Percentiles rank a stretch among this genome's conserved stretches.
phyloP scores from a whole-genome alignment of 208 protist genomes.

The Leishmania turanica region DNA sequence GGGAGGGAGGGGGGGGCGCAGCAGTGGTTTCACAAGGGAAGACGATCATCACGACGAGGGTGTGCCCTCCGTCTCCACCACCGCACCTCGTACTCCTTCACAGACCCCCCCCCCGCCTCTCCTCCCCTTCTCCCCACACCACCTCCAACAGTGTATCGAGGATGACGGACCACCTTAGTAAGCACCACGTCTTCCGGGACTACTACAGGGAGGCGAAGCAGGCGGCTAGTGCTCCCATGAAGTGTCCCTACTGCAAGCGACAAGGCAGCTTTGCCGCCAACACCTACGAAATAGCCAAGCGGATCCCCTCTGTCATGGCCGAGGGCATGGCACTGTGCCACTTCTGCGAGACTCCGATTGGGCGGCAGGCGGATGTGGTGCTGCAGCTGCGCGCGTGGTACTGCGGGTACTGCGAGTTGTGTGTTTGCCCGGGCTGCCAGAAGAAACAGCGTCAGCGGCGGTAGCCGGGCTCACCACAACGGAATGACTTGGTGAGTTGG shows the following conservation, averaged over 20 bases:
- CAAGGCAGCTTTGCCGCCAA: slow-evolving; percentile 49
- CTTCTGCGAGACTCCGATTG: slow-evolving; percentile 18
- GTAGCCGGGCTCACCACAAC: background rate
- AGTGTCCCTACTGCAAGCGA: slow-evolving; percentile 60
- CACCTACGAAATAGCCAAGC: slow-evolving; percentile 63
- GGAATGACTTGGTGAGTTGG: background rate
- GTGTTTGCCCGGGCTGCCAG: slow-evolving; percentile 41
- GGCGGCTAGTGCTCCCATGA: slow-evolving; percentile 29
- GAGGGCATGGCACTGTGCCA: slow-evolving; percentile 42
- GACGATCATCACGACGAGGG: background rate
- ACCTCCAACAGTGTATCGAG: background rate
- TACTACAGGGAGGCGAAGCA: slow-evolving; percentile 62
- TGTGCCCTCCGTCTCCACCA: background rate
- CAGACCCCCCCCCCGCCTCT: background rate
- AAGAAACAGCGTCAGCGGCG: background rate
- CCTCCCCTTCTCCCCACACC: background rate
- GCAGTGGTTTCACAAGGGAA: background rate
- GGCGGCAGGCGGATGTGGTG: slow-evolving; percentile 11
- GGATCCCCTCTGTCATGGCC: slow-evolving; percentile 42
- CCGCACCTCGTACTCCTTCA: background rate
- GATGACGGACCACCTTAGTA: slow-evolving; percentile 19
- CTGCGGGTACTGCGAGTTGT: slow-evolving; percentile 66
- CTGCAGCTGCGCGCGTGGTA: slow-evolving; percentile 48
- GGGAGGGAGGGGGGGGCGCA: background rate
- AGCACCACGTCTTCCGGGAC: slow-evolving; percentile 38